Evolutionary conservation across 345 rosid genomes (phyloP), one percentile per base, ranked within the genome.

Genomic region (Leavenworthia alabamica): DNA sequence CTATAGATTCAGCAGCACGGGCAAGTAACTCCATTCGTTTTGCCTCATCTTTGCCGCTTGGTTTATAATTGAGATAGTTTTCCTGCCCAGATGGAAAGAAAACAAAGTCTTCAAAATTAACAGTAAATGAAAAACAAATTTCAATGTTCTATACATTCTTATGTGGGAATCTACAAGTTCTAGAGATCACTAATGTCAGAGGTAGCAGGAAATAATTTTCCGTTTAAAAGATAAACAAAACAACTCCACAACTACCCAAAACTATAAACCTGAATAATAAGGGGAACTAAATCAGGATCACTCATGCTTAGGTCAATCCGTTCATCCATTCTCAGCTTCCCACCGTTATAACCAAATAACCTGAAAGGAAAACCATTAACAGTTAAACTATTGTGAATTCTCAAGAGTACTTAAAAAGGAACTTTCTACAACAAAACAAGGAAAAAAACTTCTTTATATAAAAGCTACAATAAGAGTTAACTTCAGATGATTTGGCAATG

Each of bases 291-390:
- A 75, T 93, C 99, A 71, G 72, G 86, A 85, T 93, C 99, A 64
- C 99, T 89, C 99, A 93, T 93, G 81, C 99, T 81, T 50, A 93
- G 94, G 73, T 87, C 81, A 47, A 93, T 70, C 43, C 96, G 86
- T 78, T 93, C 96, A 69, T 93, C 99, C 97, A 87, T 93, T 73
- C 81, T 83, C 81, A 93, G 75, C 84, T 75, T 93, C 60, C 97
- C 91, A 29, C 91, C 91, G 76, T 81, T 78, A 50, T 65, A 89
- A 67, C 94, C 86, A 72, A 93, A 78, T 62, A 93, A 81, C 88
- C 99, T 93, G 69, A 14, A 64, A 24, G 27, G 32, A 54, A 1
- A 5, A n/a, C 52, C 47, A 60, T 4, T 32, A 31, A 20, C 24
- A 20, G 13, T 49, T 60, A 40, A 31, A 32, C 52, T 29, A 59